Evolutionary conservation across 164 flowering plant species (phyloP), one percentile per base, ranked within the genome.

Genomic region (Piper betle): DNA sequence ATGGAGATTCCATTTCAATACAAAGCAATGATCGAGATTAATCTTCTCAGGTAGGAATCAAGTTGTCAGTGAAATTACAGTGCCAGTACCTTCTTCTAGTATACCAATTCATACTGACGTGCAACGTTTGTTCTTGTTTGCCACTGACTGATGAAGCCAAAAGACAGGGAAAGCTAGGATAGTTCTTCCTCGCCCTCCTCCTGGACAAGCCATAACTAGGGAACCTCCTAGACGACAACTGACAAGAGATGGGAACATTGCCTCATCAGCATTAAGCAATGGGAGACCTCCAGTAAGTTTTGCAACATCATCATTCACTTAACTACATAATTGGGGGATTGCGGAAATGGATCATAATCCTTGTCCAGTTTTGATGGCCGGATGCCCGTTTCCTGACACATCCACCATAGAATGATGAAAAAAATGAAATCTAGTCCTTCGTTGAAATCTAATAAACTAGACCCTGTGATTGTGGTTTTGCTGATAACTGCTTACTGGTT

Each of bases 1-100:
- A 86, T 86, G 93, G 93, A 86, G 71, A 86, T 86, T 59, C 93
- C 93, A 50, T 75, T 86, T 55, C 93, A 86, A 64, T 86, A 86
- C 55, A 84, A 84, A 71, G 93, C 90, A 48, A 80, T 90, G 50
- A 25, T 86, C 43, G 90, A 81, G 64, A 82, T 80, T 56, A 66
- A 72, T 37, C 53, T 86, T 64, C 64, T 86, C 58, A 89, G 87
- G 87, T 83, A 79, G 66, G 11, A 20, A 39, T 58, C 13, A 62
- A 53, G 62, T 53, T 33, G 10, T 13, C 6, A 17, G 61, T 33
- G 33, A 25, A 25, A 25, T 25, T 25, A 25, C 33, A 25, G 2
- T 25, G 33, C 33, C 33, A 25, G 1, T 25, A 25, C 33, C 33
- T 25, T 25, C 33, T 25, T 25, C 33, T 25, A 25, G 33, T 25